Evolutionary conservation across 805 yeast genomes (phyloP), one percentile per base, ranked within the genome.

Genomic region (Yueomyces sp.): DNA sequence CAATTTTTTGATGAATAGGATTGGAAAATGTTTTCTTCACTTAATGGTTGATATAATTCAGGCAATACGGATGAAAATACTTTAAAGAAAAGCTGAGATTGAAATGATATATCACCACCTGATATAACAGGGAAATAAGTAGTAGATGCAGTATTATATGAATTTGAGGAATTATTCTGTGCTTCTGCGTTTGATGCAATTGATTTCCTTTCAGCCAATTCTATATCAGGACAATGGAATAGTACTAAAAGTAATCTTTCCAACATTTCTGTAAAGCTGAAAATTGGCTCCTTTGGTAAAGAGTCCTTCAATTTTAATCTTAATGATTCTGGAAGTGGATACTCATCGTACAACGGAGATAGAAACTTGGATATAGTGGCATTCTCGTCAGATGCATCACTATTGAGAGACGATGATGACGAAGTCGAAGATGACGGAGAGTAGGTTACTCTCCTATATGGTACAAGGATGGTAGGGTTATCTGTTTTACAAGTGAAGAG

Each of bases 201-300:
- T 45, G 29, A 9, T 26, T 1, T 41, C 31, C 46, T 49, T 44
- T 49, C 50, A 1, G 63, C 61, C 49, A 44, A 55, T 42, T 45
- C 52, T 40, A 48, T 71, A 52, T 77, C 79, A 0, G 88, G 86
- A 5, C 81, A 70, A 59, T 86, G 94, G 47, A 85, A 66, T 39
- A 86, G 64, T 1, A 87, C 90, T 46, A 86, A 68, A 12, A 79
- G 78, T 48, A 85, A 60, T 42, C 94, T 67, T 67, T 86, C 95
- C 59, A 72, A 86, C 5, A 81, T 71, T 48, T 79, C 85, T 26
- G 77, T 69, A 62, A 82, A 81, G 9, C 73, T 59, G 75, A 81
- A 67, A 39, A 54, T 54, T 34, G 37, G 37, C 6, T 6, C 9
- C 42, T 65, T 42, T 26, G 43, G 8, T 4, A 41, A 44, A 5